phyloP scores from a whole-genome alignment of 306 rosid species.

The Sicyos edulis region DNA sequence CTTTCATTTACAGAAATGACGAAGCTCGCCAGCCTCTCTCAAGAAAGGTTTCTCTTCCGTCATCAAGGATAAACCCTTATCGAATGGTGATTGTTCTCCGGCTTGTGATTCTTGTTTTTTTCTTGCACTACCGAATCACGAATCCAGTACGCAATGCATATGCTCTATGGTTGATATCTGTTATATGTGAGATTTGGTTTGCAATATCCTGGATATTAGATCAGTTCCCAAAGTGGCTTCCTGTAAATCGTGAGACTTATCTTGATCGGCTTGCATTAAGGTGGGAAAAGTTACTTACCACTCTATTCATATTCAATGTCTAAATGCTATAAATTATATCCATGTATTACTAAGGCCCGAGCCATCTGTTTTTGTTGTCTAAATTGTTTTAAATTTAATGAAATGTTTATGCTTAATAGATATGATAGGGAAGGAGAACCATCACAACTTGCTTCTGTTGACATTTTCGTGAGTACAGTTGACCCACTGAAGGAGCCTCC shows the following conservation, averaged over 20 bases:
- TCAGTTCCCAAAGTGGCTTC: conserved; percentile 98
- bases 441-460: conserved; percentile 87
- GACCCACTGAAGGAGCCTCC: conserved; percentile 98
- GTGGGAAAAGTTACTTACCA: conserved; percentile 28
- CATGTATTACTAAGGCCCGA: neutral
- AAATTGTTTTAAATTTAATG: neutral
- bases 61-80: conserved; percentile 87
- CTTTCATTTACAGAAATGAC: conserved; percentile 56
- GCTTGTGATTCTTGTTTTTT: conserved; percentile 60
- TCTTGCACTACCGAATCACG: conserved; percentile 90
- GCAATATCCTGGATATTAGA: conserved; percentile 95
- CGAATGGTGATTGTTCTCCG: conserved; percentile 92
- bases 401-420: conserved; percentile 39
- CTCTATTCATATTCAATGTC: neutral
- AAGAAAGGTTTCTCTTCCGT: conserved; percentile 87
- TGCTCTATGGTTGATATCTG: conserved; percentile 80
- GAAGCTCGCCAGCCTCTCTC: conserved; percentile 97
- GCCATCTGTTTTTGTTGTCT: neutral
- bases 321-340: neutral
- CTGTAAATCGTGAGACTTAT: conserved; percentile 94
- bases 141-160: conserved; percentile 91
- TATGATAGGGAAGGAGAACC: conserved; percentile 95
- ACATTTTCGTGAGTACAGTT: conserved; percentile 93
- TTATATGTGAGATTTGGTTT: conserved; percentile 97
- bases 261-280: conserved; percentile 87